These are phyloP conservation scores for Stachybotrys chlorohalonatus DNA, from an alignment of 2,329 filamentous ascomycete species.

Conservation along the genomic window DNA sequence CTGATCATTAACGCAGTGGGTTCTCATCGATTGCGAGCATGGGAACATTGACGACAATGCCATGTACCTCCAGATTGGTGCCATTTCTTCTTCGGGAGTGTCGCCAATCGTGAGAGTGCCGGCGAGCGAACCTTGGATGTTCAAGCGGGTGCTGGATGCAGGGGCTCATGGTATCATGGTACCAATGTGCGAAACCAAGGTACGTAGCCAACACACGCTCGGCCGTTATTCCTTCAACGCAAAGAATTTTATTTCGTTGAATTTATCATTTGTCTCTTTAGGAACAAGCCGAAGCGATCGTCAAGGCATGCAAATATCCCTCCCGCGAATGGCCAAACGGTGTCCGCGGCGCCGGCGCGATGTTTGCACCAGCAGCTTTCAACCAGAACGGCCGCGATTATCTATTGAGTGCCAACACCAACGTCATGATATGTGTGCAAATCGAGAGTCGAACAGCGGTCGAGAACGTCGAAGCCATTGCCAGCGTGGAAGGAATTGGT, in stretches of 20 bases:
- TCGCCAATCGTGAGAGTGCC: constrained; percentile 27
- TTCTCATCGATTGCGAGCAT: constrained; percentile 40
- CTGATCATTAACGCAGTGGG: constrained; percentile 25
- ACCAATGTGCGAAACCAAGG: constrained; percentile 16
- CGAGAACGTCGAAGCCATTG: constrained; percentile 28
- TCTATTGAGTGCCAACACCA: constrained; percentile 13
- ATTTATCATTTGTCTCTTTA: neutral
- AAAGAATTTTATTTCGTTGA: neutral
- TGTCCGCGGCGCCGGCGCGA: constrained; percentile 17
- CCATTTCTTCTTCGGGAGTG: constrained; percentile 24
- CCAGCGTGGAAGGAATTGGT: constrained; percentile 23
- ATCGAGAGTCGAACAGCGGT: constrained; percentile 6
- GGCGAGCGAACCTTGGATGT: constrained; percentile 16
- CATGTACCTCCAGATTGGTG: constrained; percentile 34
- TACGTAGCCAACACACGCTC: neutral
- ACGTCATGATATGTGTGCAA: constrained; percentile 13
- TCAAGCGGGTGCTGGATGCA: constrained; percentile 19
- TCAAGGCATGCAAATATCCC: constrained; percentile 15
- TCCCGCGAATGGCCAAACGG: constrained; percentile 12
- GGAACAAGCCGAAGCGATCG: constrained; percentile 16
- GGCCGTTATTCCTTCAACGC: neutral
- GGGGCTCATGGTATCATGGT: constrained; percentile 21
- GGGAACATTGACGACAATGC: constrained; percentile 29
- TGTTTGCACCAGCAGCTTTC: constrained; percentile 17
- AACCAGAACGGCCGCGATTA: constrained; percentile 17